These are phyloP conservation scores for Coniosporium tulheliwenetii DNA, from an alignment of 2,329 filamentous ascomycete genomes.

Conservation along the genomic window DNA sequence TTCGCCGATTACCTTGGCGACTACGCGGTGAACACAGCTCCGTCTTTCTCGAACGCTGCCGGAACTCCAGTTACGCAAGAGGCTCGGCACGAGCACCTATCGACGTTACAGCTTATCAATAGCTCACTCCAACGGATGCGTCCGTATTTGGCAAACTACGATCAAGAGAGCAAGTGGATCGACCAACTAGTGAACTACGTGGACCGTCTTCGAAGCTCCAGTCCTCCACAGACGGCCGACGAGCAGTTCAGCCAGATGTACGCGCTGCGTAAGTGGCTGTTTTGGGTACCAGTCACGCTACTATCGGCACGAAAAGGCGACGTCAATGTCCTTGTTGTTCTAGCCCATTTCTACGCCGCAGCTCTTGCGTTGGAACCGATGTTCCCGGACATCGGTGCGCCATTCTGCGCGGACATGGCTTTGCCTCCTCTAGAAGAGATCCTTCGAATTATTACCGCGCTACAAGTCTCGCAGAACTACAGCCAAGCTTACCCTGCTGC, in stretches of 20 bases:
- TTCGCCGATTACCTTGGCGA: conserved; percentile 71
- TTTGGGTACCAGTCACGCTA: conserved; percentile 82
- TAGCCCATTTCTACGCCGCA: conserved; percentile 83
- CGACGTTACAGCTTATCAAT: conserved; percentile 23
- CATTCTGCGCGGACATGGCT: conserved; percentile 56
- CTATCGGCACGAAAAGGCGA: conserved; percentile 64
- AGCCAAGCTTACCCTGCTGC: conserved; percentile 25
- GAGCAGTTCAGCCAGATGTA: conserved; percentile 86
- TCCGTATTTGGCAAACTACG: conserved; percentile 24
- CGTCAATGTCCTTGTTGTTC: conserved; percentile 62
- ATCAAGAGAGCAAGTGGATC: conserved; percentile 31
- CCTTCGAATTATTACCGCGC: conserved; percentile 54
- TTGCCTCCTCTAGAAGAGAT: conserved; percentile 78
- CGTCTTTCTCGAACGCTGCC: conserved; percentile 43
- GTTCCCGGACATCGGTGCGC: conserved; percentile 79
- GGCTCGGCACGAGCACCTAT: conserved; percentile 38
- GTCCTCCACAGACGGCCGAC: conserved; percentile 39
- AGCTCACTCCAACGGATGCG: conserved; percentile 26
- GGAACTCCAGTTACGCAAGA: conserved; percentile 47
- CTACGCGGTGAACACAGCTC: conserved; percentile 34
- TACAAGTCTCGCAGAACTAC: conserved; percentile 33
- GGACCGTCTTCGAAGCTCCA: conserved; percentile 25
- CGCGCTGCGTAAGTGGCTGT: conserved; percentile 78
- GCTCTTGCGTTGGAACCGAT: conserved; percentile 78
- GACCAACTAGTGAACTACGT: conserved; percentile 31